Evolutionary conservation across 2,329 filamentous ascomycete species (phyloP).

Genomic region (Paramyrothecium sp.): DNA sequence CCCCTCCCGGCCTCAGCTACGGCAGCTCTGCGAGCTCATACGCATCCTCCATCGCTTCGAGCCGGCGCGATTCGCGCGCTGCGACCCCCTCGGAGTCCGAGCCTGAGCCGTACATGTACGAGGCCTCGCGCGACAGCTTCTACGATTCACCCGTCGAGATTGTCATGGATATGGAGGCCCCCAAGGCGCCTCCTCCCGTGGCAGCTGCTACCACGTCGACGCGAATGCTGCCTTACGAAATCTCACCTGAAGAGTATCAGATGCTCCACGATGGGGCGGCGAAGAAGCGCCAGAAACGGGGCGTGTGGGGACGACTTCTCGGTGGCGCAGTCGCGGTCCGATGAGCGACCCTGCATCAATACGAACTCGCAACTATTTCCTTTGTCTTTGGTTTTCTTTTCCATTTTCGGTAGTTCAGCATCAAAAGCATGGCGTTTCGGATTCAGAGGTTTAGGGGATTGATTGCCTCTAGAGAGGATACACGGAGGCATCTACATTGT

Average conservation of each 20-base stretch:
- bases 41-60: constrained; percentile 45
- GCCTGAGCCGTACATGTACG: constrained; percentile 40
- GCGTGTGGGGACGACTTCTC: constrained; percentile 55
- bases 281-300: constrained; percentile 50
- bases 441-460: neutral
- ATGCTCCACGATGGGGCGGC: constrained; percentile 44
- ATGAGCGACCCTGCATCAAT: neutral
- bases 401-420: neutral
- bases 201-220: constrained; percentile 9
- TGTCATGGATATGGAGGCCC: constrained; percentile 36
- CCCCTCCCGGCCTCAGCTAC: constrained; percentile 48
- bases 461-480: neutral
- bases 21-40: constrained; percentile 50
- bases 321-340: constrained; percentile 33
- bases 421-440: neutral
- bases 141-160: constrained; percentile 51
- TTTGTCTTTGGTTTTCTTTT: neutral
- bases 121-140: constrained; percentile 35
- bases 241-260: constrained; percentile 50
- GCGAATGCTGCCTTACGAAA: constrained; percentile 53
- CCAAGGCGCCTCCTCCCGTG: constrained; percentile 27
- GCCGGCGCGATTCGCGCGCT: constrained; percentile 47
- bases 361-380: neutral
- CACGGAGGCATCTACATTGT: neutral
- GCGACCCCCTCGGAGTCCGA: constrained; percentile 51